Evolutionary conservation across 768 basidiomycete species (phyloP), one percentile per base, ranked within the genome.

Genomic region (Leccinum sublutescens): DNA sequence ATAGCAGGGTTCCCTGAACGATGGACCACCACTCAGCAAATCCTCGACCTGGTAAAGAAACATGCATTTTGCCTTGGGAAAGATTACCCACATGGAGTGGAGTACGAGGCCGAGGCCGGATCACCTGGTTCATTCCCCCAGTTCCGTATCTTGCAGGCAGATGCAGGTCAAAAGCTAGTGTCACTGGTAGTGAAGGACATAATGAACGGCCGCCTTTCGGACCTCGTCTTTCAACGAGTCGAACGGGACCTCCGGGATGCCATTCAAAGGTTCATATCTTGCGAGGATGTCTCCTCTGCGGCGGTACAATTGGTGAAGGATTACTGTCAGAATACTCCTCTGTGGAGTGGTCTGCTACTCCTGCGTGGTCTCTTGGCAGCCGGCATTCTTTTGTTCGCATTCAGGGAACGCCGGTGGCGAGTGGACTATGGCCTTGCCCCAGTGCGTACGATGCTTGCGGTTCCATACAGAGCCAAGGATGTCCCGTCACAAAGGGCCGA

Each of bases 381-480:
- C 0, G 76, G 74, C 0, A 72, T 77, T 15, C 62, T 77, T 2
- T 34, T 70, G 14, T 70, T 69, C 49, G 68, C 64, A 5, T 61
- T 77, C 25, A 67, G 48, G 45, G 75, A 77, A 2, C 74, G 73
- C 21, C 65, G 77, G 23, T 77, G 76, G 76, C 57, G 77, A 2
- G 77, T 78, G 8, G 72, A 78, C 55, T 78, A 74, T 62, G 76
- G 76, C 3, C 72, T 74, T 15, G 60, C 75, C 43, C 67, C 58
- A 6, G 5, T 43, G 17, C 72, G 76, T 15, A 76, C 77, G 0
- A 63, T 68, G 64, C 61, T 77, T 4, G 76, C 76, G 0, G 77
- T 77, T 1, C 76, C 76, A 0, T 77, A 77, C 25, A 64, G 76
- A 2, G 77, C 76, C 0, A 77, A 75, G 55, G 77, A 78, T 23